Evolutionary conservation across 2,329 filamentous ascomycete species (phyloP), one percentile per base, ranked within the genome.

Genomic region (Chaetomium sp.): DNA sequence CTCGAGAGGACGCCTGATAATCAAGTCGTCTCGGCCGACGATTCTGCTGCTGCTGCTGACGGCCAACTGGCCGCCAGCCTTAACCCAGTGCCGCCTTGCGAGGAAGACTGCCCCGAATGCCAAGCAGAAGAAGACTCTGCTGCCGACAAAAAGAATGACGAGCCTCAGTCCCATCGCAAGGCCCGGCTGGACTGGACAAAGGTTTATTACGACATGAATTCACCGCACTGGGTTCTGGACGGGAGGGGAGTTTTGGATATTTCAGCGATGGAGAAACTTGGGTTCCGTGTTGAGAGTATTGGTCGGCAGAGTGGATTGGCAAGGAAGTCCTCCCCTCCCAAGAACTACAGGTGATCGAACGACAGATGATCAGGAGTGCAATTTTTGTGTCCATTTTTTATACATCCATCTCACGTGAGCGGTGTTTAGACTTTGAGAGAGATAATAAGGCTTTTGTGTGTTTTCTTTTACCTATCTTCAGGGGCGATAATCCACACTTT

Each of bases 201-300:
- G 34, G 35, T 54, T 4, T 49, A 43, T 35, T 37, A 54, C n/a
- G 14, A 49, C 32, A 54, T 54, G 52, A 54, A 43, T 1, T 33
- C 7, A 38, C 45, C 45, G 11, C 38, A 38, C 6, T 49, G 45
- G 52, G 45, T 54, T 5, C 34, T 54, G 6, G 52, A 54, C 32
- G 52, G 52, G 1, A 7, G 52, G 6, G 52, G 52, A 2, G 19
- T 54, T 32, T 46, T 54, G 10, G 52, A 54, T 10, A 48, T 54
- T 3, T 6, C 14, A 32, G 34, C 9, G 4, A 54, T 54, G 52
- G 52, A 54, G 52, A 32, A 44, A 19, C 43, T 54, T 27, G 52
- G 52, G 11, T 54, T 54, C 10, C 38, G 52, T 8, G 52, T 54
- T 27, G 52, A 54, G 33, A 49, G 45, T 27, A 34, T 54, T 11